These are phyloP conservation scores for Cryphonectria naterciae DNA, from an alignment of 2,329 filamentous ascomycete genomes.

Conservation along the genomic window DNA sequence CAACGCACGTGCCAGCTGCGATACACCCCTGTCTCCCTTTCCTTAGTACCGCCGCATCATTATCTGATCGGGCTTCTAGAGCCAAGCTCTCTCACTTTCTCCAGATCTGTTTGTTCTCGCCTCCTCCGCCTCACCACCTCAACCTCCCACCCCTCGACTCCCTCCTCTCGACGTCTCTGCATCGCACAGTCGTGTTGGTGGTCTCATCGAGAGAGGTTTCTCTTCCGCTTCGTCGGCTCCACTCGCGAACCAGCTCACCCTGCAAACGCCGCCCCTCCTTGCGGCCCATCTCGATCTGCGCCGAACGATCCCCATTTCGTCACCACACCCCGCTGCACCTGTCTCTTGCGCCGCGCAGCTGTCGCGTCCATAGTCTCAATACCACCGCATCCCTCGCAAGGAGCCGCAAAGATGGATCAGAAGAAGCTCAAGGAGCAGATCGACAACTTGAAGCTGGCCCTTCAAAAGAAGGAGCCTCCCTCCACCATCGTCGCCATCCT, in stretches of 20 bases:
- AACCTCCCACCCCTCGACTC: neutral
- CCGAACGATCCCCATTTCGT: neutral
- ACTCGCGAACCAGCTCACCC: neutral
- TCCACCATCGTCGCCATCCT: slow-evolving; percentile 74
- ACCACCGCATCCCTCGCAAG: neutral
- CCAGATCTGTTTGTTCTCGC: neutral
- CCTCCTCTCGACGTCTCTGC: neutral
- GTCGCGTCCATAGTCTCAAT: neutral
- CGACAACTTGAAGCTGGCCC: slow-evolving; percentile 79
- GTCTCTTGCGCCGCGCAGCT: neutral
- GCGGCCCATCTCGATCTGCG: neutral
- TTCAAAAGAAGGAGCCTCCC: slow-evolving; percentile 73
- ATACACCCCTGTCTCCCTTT: neutral
- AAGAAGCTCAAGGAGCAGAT: slow-evolving; percentile 80
- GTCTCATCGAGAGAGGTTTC: neutral
- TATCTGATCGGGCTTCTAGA: slow-evolving; percentile 5
- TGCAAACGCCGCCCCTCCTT: neutral
- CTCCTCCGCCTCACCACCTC: neutral
- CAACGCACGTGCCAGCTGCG: slow-evolving; percentile 1
- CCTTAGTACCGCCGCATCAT: neutral
- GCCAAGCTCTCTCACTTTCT: neutral
- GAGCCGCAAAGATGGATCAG: slow-evolving; percentile 62
- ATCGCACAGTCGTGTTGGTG: neutral
- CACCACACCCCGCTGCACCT: neutral
- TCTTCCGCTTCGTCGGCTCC: neutral